Evolutionary conservation across 2,329 filamentous ascomycete species (phyloP), one percentile per base, ranked within the genome.

Genomic region (Pyrenophora seminiperda): DNA sequence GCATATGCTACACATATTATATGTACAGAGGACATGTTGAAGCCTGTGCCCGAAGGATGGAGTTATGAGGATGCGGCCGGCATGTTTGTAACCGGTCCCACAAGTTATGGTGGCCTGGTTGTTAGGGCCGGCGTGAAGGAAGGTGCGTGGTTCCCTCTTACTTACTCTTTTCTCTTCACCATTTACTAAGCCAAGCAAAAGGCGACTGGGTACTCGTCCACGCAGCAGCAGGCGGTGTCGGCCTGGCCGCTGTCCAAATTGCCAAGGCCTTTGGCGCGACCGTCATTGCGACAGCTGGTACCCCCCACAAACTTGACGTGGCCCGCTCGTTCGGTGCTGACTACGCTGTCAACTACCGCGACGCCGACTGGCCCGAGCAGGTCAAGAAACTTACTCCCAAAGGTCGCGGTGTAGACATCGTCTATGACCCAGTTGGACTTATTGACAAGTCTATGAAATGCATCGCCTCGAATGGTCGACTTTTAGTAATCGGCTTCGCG

Each of bases 381-480:
- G 91, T 97, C 39, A 89, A 89, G 77, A 85, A 83, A 61, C 74
- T 97, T 50, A 93, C 88, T 4, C 90, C 89, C 0, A 83, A 85
- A 55, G 83, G 83, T 1, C 77, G 80, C 34, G 85, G 91, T 9
- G 92, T 96, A 14, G 92, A 97, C 73, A 90, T 97, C 42, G 92
- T 97, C 17, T 97, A 91, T 76, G 93, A 97, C 72, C 91, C 93
- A 10, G 93, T 97, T 1, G 93, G 93, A 1, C 77, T 97, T 70
- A 90, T 97, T 41, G 91, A 95, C 59, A 82, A 85, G 68, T 91
- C 87, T 61, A 89, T 92, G 61, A 96, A 96, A 75, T 97, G 93
- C 76, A 90, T 88, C 3, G 89, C 91, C 3, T 97, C 91, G 92
- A 96, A 96, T 72, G 93, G 90, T 1, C 83, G 92, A 10, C 81